phyloP scores from a whole-genome alignment of 257 asterid species.

The Penstemon davidsonii region DNA sequence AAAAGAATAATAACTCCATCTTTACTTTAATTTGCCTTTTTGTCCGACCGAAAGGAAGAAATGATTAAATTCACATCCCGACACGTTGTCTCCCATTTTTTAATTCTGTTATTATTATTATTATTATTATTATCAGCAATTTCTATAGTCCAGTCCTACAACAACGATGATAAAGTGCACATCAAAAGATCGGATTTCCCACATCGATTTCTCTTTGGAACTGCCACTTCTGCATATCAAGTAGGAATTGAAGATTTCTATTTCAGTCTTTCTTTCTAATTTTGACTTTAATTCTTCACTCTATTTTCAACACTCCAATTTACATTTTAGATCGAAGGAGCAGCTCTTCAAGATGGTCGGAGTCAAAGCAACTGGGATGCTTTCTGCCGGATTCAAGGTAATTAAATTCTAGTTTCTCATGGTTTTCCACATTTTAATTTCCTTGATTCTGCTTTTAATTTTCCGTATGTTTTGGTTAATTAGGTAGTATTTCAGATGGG shows the following conservation, averaged over 20 bases:
- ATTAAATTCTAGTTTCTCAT: neutral
- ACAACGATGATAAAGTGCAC: conserved; percentile 16
- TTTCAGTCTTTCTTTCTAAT: neutral
- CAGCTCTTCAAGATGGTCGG: conserved; percentile 62
- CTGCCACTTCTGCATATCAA: conserved; percentile 73
- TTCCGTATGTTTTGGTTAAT: neutral
- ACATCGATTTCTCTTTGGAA: conserved; percentile 72
- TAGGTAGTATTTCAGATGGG: conserved; percentile 58
- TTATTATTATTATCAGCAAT: conserved; percentile 7
- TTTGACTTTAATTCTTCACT: no score
- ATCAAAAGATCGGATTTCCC: conserved; percentile 59
- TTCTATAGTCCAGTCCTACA: conserved; percentile 21
- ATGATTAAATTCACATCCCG: neutral
- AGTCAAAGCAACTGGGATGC: conserved; percentile 75
- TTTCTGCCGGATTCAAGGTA: conserved; percentile 52
- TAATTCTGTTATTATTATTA: neutral
- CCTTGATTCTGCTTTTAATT: neutral
- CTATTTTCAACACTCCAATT: neutral
- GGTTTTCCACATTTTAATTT: neutral
- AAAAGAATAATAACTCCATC: no score
- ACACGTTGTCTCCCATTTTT: neutral
- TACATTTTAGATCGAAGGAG: conserved; percentile 70
- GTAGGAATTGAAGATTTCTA: conserved; percentile 29
- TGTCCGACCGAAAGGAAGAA: no score
- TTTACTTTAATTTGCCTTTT: no score